These are phyloP conservation scores for Torulaspora franciscae DNA, from an alignment of 805 yeast species.

Conservation along the genomic window DNA sequence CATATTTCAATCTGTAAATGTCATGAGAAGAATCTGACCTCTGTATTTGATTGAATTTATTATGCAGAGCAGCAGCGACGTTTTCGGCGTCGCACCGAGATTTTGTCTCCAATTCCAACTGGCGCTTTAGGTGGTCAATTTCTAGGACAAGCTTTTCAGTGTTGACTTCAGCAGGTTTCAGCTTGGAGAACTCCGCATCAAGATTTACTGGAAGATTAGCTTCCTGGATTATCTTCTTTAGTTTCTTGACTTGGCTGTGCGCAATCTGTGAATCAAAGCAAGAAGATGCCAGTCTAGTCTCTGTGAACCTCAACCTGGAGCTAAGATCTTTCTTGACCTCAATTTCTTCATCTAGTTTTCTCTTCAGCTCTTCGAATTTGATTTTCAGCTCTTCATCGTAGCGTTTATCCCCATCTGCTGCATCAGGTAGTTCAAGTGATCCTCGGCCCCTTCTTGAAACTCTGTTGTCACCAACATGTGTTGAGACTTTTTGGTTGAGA, in stretches of 20 bases:
- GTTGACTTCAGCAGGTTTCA: constrained; percentile 25
- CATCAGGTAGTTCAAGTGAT: constrained; percentile 12
- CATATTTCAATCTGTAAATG: constrained; percentile 44
- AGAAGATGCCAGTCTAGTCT: constrained; percentile 61
- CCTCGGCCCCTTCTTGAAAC: constrained; percentile 10
- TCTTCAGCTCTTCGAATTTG: constrained; percentile 49
- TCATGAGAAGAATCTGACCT: constrained; percentile 32
- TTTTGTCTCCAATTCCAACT: constrained; percentile 48
- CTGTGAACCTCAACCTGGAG: constrained; percentile 56
- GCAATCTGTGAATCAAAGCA: constrained; percentile 52
- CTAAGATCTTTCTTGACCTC: constrained; percentile 42
- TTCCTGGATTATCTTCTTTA: constrained; percentile 29
- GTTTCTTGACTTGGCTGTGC: constrained; percentile 40
- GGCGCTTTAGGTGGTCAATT: constrained; percentile 44
- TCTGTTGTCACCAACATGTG: background rate
- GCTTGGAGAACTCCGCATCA: constrained; percentile 21
- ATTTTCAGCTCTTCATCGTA: constrained; percentile 43
- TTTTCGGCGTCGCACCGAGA: constrained; percentile 49
- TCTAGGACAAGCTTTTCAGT: constrained; percentile 39
- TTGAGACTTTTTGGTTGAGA: constrained; percentile 30
- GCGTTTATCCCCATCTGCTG: constrained; percentile 11
- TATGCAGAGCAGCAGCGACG: constrained; percentile 32
- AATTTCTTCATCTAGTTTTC: constrained; percentile 44
- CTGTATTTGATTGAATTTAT: constrained; percentile 25
- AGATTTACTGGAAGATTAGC: constrained; percentile 28